Evolutionary conservation across 257 asterid genomes (phyloP).

Genomic region (Henckelia pumila): DNA sequence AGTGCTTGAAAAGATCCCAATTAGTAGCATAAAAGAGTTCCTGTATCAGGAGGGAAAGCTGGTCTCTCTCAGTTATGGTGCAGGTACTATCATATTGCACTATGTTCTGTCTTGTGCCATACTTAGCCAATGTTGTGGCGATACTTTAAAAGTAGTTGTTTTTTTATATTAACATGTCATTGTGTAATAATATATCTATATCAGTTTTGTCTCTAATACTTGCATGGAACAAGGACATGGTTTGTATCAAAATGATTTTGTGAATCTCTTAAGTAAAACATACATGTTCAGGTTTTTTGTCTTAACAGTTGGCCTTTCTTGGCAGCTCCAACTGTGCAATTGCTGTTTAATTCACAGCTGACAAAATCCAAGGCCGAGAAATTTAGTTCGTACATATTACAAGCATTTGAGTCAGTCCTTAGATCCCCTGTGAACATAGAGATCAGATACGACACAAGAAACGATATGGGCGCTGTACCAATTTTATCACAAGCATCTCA

Average conservation of each 20-base stretch:
- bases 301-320: constrained; percentile 20
- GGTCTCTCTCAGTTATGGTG: constrained; percentile 67
- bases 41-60: constrained; percentile 83
- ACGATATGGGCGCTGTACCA: constrained; percentile 37
- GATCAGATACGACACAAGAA: constrained; percentile 61
- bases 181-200: no score
- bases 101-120: background rate
- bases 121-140: background rate
- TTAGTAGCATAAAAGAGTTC: constrained; percentile 65
- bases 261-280: no score
- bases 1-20: constrained; percentile 64
- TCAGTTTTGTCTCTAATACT: no score
- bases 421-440: constrained; percentile 76
- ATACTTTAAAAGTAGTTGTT: constrained; percentile 2
- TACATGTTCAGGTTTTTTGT: background rate
- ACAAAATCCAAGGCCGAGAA: constrained; percentile 77
- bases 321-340: constrained; percentile 88
- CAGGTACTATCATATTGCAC: constrained; percentile 52
- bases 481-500: constrained; percentile 49
- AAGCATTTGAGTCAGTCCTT: constrained; percentile 86
- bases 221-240: background rate
- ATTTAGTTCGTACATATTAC: constrained; percentile 61
- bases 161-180: background rate
- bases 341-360: constrained; percentile 67
- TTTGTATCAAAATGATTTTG: background rate